phyloP scores from a whole-genome alignment of 805 yeast genomes.

The Spathaspora boniae region DNA sequence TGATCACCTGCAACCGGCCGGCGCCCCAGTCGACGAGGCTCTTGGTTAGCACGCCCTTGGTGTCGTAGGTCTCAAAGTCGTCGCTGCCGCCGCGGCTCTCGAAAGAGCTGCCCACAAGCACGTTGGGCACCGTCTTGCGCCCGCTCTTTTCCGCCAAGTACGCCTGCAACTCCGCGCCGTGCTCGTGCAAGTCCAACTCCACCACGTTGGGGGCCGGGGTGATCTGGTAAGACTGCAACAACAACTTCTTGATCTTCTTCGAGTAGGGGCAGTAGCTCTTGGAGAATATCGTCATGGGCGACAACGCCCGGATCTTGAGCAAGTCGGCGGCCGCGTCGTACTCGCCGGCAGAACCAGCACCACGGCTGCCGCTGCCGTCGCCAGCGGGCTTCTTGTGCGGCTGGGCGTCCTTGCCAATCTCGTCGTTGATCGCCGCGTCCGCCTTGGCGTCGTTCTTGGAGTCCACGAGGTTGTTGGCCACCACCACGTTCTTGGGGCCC shows the following conservation, averaged over 20 bases:
- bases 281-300: conserved; percentile 66
- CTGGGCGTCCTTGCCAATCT: conserved; percentile 22
- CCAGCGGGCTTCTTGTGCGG: conserved; percentile 1
- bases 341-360: conserved; percentile 4
- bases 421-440: conserved; percentile 40
- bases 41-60: conserved; percentile 49
- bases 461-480: conserved; percentile 25
- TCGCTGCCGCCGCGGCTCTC: conserved; percentile 84
- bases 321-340: conserved; percentile 39
- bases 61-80: conserved; percentile 66
- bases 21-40: conserved; percentile 63
- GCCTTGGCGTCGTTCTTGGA: conserved; percentile 30
- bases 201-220: conserved; percentile 71
- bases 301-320: conserved; percentile 49
- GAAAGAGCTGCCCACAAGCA: conserved; percentile 60
- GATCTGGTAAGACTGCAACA: conserved; percentile 61
- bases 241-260: conserved; percentile 61
- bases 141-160: conserved; percentile 69
- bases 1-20: conserved; percentile 45
- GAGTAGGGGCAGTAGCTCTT: conserved; percentile 72
- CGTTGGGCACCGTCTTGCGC: conserved; percentile 86
- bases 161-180: conserved; percentile 73
- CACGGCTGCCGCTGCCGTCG: conserved; percentile 2
- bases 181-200: conserved; percentile 76
- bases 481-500: conserved; percentile 3